Evolutionary conservation across 2,329 filamentous ascomycete species (phyloP), one percentile per base, ranked within the genome.

Genomic region (Exophiala calicioides): DNA sequence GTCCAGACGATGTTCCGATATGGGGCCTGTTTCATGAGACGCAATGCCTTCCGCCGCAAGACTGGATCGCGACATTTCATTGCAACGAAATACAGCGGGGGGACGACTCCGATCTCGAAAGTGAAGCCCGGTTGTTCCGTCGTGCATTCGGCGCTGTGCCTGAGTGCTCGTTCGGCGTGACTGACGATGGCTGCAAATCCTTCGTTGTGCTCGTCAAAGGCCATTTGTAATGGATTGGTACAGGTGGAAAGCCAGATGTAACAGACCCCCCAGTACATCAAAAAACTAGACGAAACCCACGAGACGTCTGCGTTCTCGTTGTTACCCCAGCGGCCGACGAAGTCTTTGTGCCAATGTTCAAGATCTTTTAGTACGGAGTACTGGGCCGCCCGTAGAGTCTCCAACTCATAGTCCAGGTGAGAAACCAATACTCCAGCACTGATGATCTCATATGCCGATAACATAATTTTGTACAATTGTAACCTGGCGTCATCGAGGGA

Each of bases 11-110:
- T 42, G 34, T 51, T 46, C 34, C 27, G 32, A 15, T 18, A 13
- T 2, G 57, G 57, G 12, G 50, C 50, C 38, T 44, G 19, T 21
- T 36, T 23, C 19, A 59, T 37, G 2, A 57, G 33, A 3, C 21
- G 29, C 15, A 58, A 41, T 13, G 63, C 62, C 30, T 58, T 56
- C 4, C 57, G 50, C 5, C 66, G 56, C 19, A 68, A 47, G 6
- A 52, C 45, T 8, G 59, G 60, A 33, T 62, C 50, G 2, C 66
- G 64, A 39, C 66, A 68, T 41, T 65, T 67, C 1, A 63, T 46
- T 2, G 62, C 60, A 0, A 59, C 58, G 36, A 66, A 66, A 33
- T 66, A 68, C 12, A 69, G 30, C 2, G 64, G 60, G 1, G 64
- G 60, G 42, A 62, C 47, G 5, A 57, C 59, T 10, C 64, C 65